phyloP scores from a whole-genome alignment of 768 basidiomycete species.

The Agaricus bisporus region DNA sequence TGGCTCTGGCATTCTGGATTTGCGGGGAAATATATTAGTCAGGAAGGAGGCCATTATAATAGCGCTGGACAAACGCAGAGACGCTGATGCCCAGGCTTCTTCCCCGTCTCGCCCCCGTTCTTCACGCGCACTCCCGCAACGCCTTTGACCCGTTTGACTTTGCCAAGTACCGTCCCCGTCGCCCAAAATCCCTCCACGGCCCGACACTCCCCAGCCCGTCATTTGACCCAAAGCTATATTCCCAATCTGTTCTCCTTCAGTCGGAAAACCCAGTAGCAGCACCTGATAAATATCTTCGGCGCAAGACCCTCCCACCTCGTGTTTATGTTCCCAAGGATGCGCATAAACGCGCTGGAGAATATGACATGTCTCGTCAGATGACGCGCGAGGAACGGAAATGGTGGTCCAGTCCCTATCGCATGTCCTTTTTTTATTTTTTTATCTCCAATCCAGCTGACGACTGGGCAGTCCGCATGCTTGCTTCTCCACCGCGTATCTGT shows the following conservation, averaged over 20 bases:
- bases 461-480: constrained; percentile 16
- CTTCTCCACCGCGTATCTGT: constrained; percentile 12
- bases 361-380: constrained; percentile 52
- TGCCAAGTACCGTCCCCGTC: constrained; percentile 14
- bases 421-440: constrained; percentile 15
- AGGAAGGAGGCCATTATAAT: constrained; percentile 22
- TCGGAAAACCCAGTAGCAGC: constrained; percentile 48
- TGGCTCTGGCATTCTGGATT: constrained; percentile 28
- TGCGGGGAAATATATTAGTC: constrained; percentile 31
- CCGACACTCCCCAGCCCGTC: constrained; percentile 31
- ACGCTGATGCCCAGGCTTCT: constrained; percentile 60
- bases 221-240: constrained; percentile 37
- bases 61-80: not conserved
- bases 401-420: constrained; percentile 78
- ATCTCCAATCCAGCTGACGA: constrained; percentile 11
- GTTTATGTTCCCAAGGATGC: constrained; percentile 26
- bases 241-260: constrained; percentile 58
- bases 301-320: constrained; percentile 54
- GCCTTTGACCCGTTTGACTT: constrained; percentile 20
- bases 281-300: constrained; percentile 40
- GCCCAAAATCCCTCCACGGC: constrained; percentile 28
- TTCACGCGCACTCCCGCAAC: constrained; percentile 24
- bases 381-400: constrained; percentile 52
- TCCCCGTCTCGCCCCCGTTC: constrained; percentile 49
- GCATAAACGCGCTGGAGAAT: constrained; percentile 14